Conservation (phyloP, 2,329 filamentous ascomycete genomes). For the Penicillium sp. region DNA sequence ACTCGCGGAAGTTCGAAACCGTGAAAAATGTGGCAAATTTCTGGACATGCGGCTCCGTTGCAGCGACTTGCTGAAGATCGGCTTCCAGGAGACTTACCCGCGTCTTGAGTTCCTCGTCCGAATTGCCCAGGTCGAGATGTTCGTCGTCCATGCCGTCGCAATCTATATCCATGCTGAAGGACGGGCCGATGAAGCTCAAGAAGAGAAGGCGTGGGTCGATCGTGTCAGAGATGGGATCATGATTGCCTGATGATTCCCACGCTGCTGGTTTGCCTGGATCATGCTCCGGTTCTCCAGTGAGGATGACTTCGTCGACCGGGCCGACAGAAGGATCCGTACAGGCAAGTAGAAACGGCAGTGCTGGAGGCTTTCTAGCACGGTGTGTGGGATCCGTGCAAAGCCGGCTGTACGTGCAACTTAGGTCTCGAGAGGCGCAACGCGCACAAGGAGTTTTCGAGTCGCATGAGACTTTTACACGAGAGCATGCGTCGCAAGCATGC, state of each 20-base stretch:
- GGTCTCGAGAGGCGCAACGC: not conserved
- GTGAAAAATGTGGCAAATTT: not conserved
- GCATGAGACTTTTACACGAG: not conserved
- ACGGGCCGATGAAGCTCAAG: not conserved
- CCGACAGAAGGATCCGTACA: not conserved
- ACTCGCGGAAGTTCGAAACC: not conserved
- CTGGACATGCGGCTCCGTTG: not conserved
- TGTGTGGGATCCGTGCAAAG: not conserved
- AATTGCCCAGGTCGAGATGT: not conserved
- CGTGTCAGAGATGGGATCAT: not conserved
- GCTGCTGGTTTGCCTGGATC: not conserved
- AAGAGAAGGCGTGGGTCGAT: not conserved
- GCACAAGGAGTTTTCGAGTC: not conserved
- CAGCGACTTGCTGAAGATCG: not conserved
- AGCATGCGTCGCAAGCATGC: not conserved
- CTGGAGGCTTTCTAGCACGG: not conserved
- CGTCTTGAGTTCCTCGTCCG: not conserved
- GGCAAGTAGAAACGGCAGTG: not conserved
- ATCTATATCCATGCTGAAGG: not conserved
- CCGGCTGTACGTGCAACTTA: not conserved
- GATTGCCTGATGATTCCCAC: not conserved
- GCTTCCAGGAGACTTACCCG: not conserved
- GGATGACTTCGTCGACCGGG: not conserved
- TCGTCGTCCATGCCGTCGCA: not conserved
- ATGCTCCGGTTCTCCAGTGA: not conserved